Evolutionary conservation across 192 early-diverging fungal species (phyloP).

Genomic region (Dissophora ornata): DNA sequence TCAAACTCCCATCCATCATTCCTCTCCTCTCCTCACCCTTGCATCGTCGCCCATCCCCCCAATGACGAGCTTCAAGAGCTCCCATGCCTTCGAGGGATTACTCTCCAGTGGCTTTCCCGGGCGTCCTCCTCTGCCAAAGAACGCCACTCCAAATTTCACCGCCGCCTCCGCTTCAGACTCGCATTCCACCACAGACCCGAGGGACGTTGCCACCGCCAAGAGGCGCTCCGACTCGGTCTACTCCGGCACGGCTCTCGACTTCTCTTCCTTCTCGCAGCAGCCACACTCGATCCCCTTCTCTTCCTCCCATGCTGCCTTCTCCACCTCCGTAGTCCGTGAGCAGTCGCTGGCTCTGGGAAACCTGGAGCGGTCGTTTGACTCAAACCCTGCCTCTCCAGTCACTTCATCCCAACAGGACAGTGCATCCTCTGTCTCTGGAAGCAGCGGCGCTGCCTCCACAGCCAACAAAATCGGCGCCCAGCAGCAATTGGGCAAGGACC

Average conservation of each 20-base stretch:
- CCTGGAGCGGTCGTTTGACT: slow-evolving; percentile 39
- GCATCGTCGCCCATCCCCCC: background rate
- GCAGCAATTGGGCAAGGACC: slow-evolving; percentile 14
- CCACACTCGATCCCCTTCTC: slow-evolving; percentile 28
- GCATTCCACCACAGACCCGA: background rate
- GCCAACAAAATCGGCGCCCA: slow-evolving; percentile 4
- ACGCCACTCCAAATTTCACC: slow-evolving; percentile 9
- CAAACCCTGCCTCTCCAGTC: slow-evolving; percentile 8
- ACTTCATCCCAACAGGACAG: background rate
- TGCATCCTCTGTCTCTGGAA: background rate
- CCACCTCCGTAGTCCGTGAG: slow-evolving; percentile 43
- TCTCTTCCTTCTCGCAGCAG: slow-evolving; percentile 35
- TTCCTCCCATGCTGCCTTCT: slow-evolving; percentile 18
- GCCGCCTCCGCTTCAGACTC: background rate
- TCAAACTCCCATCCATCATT: background rate
- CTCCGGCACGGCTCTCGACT: slow-evolving; percentile 17
- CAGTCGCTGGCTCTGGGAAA: slow-evolving; percentile 51
- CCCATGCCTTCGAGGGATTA: slow-evolving; percentile 38
- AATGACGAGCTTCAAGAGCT: slow-evolving; percentile 54
- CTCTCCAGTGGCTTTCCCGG: slow-evolving; percentile 25
- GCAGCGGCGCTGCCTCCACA: background rate
- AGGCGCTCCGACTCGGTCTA: slow-evolving; percentile 28
- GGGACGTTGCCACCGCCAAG: background rate
- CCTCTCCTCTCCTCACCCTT: background rate
- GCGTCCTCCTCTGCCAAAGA: slow-evolving; percentile 24